These are phyloP conservation scores for Aspergillus panamensis DNA, from an alignment of 495 filamentous ascomycete species.

Conservation along the genomic window DNA sequence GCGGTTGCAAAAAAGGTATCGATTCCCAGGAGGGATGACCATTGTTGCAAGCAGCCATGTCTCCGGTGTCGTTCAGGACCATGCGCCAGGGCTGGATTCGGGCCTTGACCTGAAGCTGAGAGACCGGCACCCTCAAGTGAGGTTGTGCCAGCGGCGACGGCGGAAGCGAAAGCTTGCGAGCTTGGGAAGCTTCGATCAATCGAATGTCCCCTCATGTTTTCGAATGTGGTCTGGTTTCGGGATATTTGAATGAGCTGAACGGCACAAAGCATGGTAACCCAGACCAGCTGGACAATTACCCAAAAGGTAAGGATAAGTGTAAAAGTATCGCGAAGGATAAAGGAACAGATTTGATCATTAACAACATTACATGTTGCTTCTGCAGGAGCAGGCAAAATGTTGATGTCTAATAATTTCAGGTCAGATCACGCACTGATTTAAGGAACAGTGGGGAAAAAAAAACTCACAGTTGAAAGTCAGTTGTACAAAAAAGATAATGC, in stretches of 20 bases:
- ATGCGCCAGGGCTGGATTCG: conserved; percentile 39
- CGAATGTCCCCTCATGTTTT: conserved; percentile 77
- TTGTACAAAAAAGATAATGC: conserved; percentile 62
- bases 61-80: conserved; percentile 45
- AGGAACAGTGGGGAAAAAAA: neutral
- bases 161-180: conserved; percentile 67
- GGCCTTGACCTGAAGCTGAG: conserved; percentile 49
- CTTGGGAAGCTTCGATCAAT: conserved; percentile 52
- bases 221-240: conserved; percentile 89
- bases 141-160: conserved; percentile 70
- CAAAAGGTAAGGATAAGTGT: conserved; percentile 75
- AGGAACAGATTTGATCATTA: conserved; percentile 64
- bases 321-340: conserved; percentile 76
- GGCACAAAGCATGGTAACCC: conserved; percentile 92
- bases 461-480: conserved; percentile 54
- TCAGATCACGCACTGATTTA: conserved; percentile 13
- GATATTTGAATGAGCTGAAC: conserved; percentile 91
- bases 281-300: conserved; percentile 77
- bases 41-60: conserved; percentile 67
- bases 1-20: conserved; percentile 89
- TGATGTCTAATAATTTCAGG: conserved; percentile 47
- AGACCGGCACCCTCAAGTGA: conserved; percentile 68
- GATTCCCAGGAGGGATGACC: conserved; percentile 79
- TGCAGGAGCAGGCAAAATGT: conserved; percentile 45
- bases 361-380: conserved; percentile 70